These are phyloP conservation scores for Podaxis pistillaris DNA, from an alignment of 768 basidiomycete genomes.

Conservation along the genomic window DNA sequence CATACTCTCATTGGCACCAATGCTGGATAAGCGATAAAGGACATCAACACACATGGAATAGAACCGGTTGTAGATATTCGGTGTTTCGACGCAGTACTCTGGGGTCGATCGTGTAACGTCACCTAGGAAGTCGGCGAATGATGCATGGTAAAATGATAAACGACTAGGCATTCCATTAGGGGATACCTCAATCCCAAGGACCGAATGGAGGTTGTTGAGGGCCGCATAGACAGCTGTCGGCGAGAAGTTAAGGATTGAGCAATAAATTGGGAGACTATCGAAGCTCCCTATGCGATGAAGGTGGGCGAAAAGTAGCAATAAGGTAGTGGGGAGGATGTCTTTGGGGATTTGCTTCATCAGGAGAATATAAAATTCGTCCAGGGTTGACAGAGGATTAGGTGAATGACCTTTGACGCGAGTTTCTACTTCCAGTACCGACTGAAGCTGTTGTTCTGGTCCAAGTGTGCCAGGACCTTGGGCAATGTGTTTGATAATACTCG, in stretches of 20 bases:
- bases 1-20: too few species aligned
- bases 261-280: too few species aligned
- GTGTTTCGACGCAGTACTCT: not conserved
- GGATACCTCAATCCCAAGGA: not conserved
- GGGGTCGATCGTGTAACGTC: not conserved
- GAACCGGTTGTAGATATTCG: not conserved
- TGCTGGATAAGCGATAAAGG: too few species aligned
- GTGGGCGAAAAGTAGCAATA: not conserved
- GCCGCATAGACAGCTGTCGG: not conserved
- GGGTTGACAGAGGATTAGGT: not conserved
- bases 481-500: constrained; percentile 24
- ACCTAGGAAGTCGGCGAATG: not conserved
- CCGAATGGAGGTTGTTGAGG: not conserved
- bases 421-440: not conserved
- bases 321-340: not conserved
- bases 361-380: not conserved
- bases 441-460: not conserved
- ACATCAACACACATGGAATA: not conserved
- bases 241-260: not conserved
- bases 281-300: too few species aligned
- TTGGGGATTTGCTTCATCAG: not conserved
- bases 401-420: not conserved
- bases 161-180: not conserved
- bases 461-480: not conserved
- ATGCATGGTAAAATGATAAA: not conserved